Evolutionary conservation across 163 green algal species (phyloP), one percentile per base, ranked within the genome.

Genomic region (Picocystis sp.): DNA sequence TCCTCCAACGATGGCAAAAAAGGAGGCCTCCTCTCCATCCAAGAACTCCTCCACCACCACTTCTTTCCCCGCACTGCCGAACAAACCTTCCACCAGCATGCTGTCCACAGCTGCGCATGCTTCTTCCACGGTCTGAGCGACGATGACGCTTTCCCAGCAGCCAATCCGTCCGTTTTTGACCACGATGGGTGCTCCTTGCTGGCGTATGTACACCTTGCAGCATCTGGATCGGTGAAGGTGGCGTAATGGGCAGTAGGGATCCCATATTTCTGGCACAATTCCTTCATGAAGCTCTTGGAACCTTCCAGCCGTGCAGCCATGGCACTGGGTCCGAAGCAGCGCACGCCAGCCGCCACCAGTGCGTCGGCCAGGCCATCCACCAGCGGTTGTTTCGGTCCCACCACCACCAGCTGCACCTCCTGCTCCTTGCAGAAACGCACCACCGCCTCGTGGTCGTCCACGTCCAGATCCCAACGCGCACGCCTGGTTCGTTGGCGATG

Each of bases 31-130:
- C 73, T 98, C 87, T 1, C 90, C 90, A 0, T 68, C 67, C 19
- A 98, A 65, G 52, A 88, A 95, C 65, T 97, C 90, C 69, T 98
- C 90, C 11, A 98, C 67, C 22, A 98, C 80, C n/a, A 98, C 62
- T 46, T 78, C 47, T 2, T 65, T 62, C 2, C 87, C 87, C 76
- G 72, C 21, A 46, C 3, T 66, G 0, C 88, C 89, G 70, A 92
- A 96, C 0, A 64, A 34, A 5, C 65, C 55, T 21, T 69, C 58
- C 2, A 89, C 51, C 47, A 97, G 71, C 74, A 98, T 94, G 47
- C 75, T 69, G 53, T 95, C 82, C 2, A 95, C 78, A 3, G 90
- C 89, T 29, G 65, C 52, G 13, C 66, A 64, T 0, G 90, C 90
- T 54, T 93, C 78, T 13, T 89, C 75, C 22, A 83, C 43, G 0